Evolutionary conservation across 1,139 yeast genomes (phyloP), one percentile per base, ranked within the genome.

Genomic region (Saccharomycopsis crataegensis): DNA sequence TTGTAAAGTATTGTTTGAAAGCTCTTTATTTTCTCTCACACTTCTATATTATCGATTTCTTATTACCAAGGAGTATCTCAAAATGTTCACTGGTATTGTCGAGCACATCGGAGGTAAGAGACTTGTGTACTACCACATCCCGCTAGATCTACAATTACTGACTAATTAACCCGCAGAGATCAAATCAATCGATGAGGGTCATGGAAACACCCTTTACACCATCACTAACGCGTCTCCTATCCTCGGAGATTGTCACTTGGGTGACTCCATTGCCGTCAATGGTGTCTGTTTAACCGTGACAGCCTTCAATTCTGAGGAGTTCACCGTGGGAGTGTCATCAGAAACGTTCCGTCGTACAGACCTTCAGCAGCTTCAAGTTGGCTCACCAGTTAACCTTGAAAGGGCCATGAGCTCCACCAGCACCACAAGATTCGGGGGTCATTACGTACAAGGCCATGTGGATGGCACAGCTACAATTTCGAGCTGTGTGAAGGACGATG

Each of bases 261-360:
- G 99, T 7, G 99, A 93, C 68, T 87, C 96, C 9, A 94, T 93
- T 56, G 80, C 93, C 46, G 80, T 93, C 48, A 88, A 89, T 65
- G 99, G 99, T 12, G 84, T 68, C 0, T 93, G 99, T 67, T 74
- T 93, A 50, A 94, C 99, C 0, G 97, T 93, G n/a, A 90, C 96
- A 0, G 91, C 85, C 62, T 90, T 88, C 62, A 67, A 66, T 55
- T 42, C 60, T 0, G 76, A 74, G 57, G 71, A 71, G 5, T 93
- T 93, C 74, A 89, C 86, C 65, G 95, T 91, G 3, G 99, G 99
- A 0, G 74, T 94, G 38, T 88, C 96, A 0, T 96, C 96, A 6
- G 99, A 93, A 66, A 91, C 99, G 0, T 74, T 93, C 51, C 80
- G 90, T 57, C 76, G 95, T 58, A 83, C 96, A 3, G 84, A 86